Base-by-base conservation (phyloP, 352 stramenopile species). In the Pythium sp. region DNA sequence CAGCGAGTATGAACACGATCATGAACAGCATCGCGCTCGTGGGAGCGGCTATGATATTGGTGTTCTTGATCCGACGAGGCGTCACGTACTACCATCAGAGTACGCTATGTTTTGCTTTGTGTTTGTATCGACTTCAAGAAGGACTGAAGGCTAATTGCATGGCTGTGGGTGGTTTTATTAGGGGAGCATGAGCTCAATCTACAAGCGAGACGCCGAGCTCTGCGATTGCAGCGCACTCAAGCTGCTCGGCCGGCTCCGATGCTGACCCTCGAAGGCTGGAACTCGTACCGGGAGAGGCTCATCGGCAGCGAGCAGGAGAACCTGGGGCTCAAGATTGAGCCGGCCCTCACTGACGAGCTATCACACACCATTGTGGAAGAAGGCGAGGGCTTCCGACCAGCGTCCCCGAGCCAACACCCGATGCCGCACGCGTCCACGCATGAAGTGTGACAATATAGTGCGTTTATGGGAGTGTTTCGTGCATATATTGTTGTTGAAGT, bases 191-290 rank as follows among this genome's bases (percentile, higher is more conserved):
- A 61, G 9, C 49, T 26, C 20, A 51, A 24, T 5, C 41, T 43
- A 12, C 18, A 46, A 56, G n/a, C 57, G 15, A 12, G 14, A 24
- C 24, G 68, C 57, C 6, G 56, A 68, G 53, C 65, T 28, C 28
- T 28, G 18, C 36, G 62, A 12, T 68, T 54, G 3, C 38, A 46
- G 38, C 67, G 60, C 41, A 71, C 71, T 2, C 73, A 72, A 2
- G 68, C 65, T 3, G 3, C 38, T 46, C 62, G 28, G 14, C 15
- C n/a, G 2, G 76, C 78, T 8, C 74, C 69, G n/a, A 69, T 65
- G 22, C 71, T 88, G 15, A 65, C 69, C 30, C 72, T 88, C 41
- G 71, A 65, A 0, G 80, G 80, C 59, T 88, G 80, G 80, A 82
- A 72, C 22, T 75, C 74, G 24, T 76, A 84, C 60, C 74, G 75